Conservation (phyloP, 352 stramenopile species). For the Globisporangium recalcitrans region DNA sequence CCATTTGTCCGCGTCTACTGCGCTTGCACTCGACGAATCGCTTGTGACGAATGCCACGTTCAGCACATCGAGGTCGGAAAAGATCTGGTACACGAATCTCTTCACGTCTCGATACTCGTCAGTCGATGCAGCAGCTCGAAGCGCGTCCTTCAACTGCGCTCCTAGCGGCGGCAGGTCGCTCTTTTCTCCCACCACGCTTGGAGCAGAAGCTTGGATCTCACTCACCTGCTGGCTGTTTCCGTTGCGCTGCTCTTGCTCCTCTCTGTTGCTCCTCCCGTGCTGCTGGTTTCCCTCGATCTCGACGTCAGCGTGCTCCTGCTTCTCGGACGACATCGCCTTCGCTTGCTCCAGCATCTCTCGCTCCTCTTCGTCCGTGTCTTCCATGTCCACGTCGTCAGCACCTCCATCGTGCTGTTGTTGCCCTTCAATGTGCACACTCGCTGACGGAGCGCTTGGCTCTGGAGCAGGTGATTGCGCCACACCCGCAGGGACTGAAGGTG, state of each 20-base stretch:
- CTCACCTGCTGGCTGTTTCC: background rate
- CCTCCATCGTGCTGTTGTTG: slow-evolving; percentile 2
- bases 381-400: slow-evolving; percentile 43
- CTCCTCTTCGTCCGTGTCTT: slow-evolving; percentile 22
- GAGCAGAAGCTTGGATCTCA: background rate
- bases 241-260: background rate
- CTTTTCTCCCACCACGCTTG: slow-evolving; percentile 1
- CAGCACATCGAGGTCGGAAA: slow-evolving; percentile 54
- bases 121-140: slow-evolving; percentile 32
- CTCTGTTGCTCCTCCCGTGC: too few species aligned
- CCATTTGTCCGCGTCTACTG: slow-evolving; percentile 28
- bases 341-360: slow-evolving; percentile 15
- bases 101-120: slow-evolving; percentile 53
- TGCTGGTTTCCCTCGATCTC: slow-evolving; percentile 20
- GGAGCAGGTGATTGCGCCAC: background rate
- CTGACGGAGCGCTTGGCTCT: background rate
- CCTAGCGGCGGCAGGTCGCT: slow-evolving; percentile 23
- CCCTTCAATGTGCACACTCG: background rate
- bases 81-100: slow-evolving; percentile 61
- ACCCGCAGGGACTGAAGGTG: background rate
- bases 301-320: slow-evolving; percentile 16
- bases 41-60: slow-evolving; percentile 43
- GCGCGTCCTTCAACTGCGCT: slow-evolving; percentile 32
- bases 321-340: slow-evolving; percentile 7
- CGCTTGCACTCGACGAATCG: background rate